A percentile compares a stretch with the other conserved stretches of the same genome.
These are phyloP conservation scores for Oryza coarctata DNA, from an alignment of 176 grass and related monocot genomes.

Conservation along the genomic window DNA sequence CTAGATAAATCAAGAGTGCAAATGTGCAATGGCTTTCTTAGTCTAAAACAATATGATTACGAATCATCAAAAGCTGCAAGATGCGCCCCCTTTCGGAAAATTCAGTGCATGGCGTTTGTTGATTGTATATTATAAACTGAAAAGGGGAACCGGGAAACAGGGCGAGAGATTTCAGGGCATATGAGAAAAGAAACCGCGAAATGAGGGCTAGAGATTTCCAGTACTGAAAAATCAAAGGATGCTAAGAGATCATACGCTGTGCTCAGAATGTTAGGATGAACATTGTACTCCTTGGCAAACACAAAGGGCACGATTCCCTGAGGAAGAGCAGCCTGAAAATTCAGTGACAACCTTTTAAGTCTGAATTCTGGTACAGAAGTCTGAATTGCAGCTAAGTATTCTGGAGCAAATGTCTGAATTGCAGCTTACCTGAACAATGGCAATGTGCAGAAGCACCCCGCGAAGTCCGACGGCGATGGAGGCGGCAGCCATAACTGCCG, in stretches of 20 bases:
- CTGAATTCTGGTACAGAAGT: too few species aligned
- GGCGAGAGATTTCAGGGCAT: neutral
- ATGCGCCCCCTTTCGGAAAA: neutral
- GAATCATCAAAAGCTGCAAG: neutral
- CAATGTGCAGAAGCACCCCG: slow-evolving; percentile 74
- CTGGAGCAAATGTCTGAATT: neutral
- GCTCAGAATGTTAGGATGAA: slow-evolving; percentile 77
- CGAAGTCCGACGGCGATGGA: slow-evolving; percentile 62
- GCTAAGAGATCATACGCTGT: slow-evolving; percentile 56
- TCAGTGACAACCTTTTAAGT: too few species aligned
- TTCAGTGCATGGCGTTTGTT: neutral
- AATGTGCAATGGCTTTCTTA: neutral
- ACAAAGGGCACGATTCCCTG: too few species aligned
- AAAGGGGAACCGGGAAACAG: neutral
- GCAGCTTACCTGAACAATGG: slow-evolving; percentile 68
- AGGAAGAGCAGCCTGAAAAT: too few species aligned
- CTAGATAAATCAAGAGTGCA: neutral
- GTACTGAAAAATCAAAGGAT: neutral
- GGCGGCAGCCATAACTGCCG: slow-evolving; percentile 67
- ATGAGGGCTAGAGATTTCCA: neutral
- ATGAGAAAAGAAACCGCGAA: neutral
- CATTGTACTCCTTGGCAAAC: too few species aligned
- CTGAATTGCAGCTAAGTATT: too few species aligned
- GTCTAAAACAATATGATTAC: slow-evolving; percentile 6
- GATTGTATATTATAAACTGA: neutral